Percentiles rank a stretch among this genome's conserved stretches.
Evolutionary conservation across 306 rosid species (phyloP).

Genomic region (Hippophae gyantsensis): DNA sequence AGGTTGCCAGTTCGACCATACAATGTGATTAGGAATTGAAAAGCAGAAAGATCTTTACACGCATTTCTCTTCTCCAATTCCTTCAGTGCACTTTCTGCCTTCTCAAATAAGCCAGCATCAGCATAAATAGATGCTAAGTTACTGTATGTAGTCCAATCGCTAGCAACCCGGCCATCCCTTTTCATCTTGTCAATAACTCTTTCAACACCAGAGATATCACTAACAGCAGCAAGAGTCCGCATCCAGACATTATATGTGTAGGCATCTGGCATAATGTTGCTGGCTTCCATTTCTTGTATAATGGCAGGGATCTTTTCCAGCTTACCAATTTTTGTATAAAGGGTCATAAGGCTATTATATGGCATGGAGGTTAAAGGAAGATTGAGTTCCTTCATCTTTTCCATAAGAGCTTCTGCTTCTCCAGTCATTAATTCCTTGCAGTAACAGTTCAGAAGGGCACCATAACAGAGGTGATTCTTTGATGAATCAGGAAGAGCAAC

Average conservation of each 20-base stretch:
- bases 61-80: slow-evolving; percentile 78
- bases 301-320: slow-evolving; percentile 56
- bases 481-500: slow-evolving; percentile 61
- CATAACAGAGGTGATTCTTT: slow-evolving; percentile 72
- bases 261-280: slow-evolving; percentile 44
- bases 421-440: slow-evolving; percentile 79
- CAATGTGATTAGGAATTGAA: slow-evolving; percentile 70
- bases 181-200: slow-evolving; percentile 84
- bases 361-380: slow-evolving; percentile 62
- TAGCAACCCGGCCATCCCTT: slow-evolving; percentile 63
- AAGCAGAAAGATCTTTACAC: slow-evolving; percentile 48
- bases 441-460: slow-evolving; percentile 81
- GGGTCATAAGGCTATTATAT: slow-evolving; percentile 81
- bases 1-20: slow-evolving; percentile 60
- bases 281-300: slow-evolving; percentile 69
- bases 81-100: slow-evolving; percentile 69
- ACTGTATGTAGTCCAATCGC: slow-evolving; percentile 85
- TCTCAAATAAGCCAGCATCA: slow-evolving; percentile 52
- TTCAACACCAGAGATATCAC: slow-evolving; percentile 69
- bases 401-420: slow-evolving; percentile 71
- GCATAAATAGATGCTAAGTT: slow-evolving; percentile 75
- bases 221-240: slow-evolving; percentile 70
- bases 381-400: slow-evolving; percentile 79
- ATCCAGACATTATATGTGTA: slow-evolving; percentile 78
- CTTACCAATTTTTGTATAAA: slow-evolving; percentile 47